Percentiles rank a stretch among this genome's conserved stretches.
These are phyloP conservation scores for Xylaria acuta DNA, from an alignment of 495 filamentous ascomycete genomes.

Conservation along the genomic window DNA sequence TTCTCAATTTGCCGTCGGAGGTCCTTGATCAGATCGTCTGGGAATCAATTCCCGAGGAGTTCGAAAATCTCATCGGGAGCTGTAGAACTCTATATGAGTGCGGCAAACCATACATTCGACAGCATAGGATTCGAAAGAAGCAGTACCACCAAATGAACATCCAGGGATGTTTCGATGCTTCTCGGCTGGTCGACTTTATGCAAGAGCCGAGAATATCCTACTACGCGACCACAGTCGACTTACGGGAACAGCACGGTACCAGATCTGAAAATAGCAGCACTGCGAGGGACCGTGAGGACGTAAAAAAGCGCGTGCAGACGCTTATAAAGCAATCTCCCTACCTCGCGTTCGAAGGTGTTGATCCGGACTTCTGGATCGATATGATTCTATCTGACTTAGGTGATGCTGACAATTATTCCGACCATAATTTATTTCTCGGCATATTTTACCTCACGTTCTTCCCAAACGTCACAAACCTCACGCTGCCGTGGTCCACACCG, in stretches of 20 bases:
- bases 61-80: background rate
- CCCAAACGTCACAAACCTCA: background rate
- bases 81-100: background rate
- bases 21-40: background rate
- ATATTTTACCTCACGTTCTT: constrained; percentile 1
- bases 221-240: background rate
- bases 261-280: background rate
- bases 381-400: background rate
- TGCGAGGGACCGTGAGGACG: background rate
- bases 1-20: background rate
- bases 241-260: background rate
- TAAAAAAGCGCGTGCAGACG: background rate
- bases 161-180: background rate
- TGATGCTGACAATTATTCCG: background rate
- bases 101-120: background rate
- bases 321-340: background rate
- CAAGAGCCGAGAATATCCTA: background rate
- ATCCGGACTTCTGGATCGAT: background rate
- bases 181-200: background rate
- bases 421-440: background rate
- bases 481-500: background rate
- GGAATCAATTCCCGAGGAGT: background rate
- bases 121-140: background rate
- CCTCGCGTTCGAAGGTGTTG: background rate
- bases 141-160: background rate